A percentile compares a stretch with the other conserved stretches of the same genome.
Conservation (phyloP, 176 grass and related monocot genomes). For the Phyllostachys edulis region DNA sequence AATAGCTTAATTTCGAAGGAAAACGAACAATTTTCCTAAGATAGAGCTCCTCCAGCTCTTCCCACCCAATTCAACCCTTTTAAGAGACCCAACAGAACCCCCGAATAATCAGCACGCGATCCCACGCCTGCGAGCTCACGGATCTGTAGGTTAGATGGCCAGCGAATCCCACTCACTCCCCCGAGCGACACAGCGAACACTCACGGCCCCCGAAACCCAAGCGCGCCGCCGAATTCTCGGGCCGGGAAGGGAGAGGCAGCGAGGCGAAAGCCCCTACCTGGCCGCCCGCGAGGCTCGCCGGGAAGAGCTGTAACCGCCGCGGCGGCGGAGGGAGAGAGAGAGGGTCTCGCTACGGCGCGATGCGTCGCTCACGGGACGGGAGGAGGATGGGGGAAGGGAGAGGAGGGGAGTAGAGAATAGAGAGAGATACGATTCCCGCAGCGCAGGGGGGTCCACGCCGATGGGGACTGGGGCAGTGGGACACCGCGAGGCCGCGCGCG, state of each 20-base stretch:
- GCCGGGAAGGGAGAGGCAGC: not conserved
- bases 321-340: not conserved
- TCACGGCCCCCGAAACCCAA: not conserved
- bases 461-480: conserved; percentile 15
- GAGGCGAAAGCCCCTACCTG: conserved; percentile 25
- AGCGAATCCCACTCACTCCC: conserved; percentile 20
- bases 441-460: conserved; percentile 3
- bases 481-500: not conserved
- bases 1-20: not conserved
- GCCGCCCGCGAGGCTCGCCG: conserved; percentile 4
- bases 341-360: not conserved
- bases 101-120: not conserved
- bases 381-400: not conserved
- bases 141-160: conserved; percentile 13
- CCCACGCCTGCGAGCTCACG: not conserved
- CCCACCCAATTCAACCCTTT: not conserved
- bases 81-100: not conserved
- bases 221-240: not conserved
- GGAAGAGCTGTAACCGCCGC: not conserved
- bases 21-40: not conserved
- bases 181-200: not conserved
- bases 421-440: conserved; percentile 47
- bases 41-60: conserved; percentile 7
- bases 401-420: no score
- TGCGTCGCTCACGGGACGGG: conserved; percentile 34